Base-by-base conservation (phyloP, 768 basidiomycete genomes). In the Trametes meyenii region DNA sequence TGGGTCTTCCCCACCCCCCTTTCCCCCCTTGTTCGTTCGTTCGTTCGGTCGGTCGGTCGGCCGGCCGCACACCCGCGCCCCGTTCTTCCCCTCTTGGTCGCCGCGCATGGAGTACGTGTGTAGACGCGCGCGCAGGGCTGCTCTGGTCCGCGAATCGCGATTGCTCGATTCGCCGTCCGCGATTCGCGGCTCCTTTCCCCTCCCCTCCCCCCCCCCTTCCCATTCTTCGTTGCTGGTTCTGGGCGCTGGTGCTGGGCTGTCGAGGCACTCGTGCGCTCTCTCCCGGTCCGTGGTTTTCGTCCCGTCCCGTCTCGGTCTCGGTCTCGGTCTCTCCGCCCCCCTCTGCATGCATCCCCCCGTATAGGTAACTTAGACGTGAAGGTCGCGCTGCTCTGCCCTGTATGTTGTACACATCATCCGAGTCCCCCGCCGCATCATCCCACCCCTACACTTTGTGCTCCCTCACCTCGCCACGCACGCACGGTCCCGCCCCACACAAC, bases 361-460 rank as follows among this genome's bases (percentile, higher is more conserved):
- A 39, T 60, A 58, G 56, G 51, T n/a, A 55, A 55, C 42, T 29
- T 64, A 64, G 58, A 59, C 46, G 26, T 54, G 61, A 58, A 49
- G 45, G 52, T 52, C 45, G 58, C 50, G 50, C 53, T 36, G 51
- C 56, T 62, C 42, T 62, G 50, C 50, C 44, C 33, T 63, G 57
- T 63, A 63, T 58, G 49, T 55, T 52, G 6, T 52, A 39, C 21
- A 36, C n/a, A 2, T 3, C 45, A 23, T 24, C 23, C 43, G 17
- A 44, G 43, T 10, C 35, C 35, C 49, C 21, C n/a, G 40, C 40
- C 40, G n/a, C 40, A 13, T 42, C 40, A 13, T 42, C 40, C 40
- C 11, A 42, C 40, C 40, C 51, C 3, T 14, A 23, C 21, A 8
- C 38, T 24, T 43, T n/a, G n/a, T n/a, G n/a, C n/a, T n/a, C n/a